Evolutionary conservation across 352 stramenopile species (phyloP).

Genomic region (Hyaloperonospora arabidopsidis): DNA sequence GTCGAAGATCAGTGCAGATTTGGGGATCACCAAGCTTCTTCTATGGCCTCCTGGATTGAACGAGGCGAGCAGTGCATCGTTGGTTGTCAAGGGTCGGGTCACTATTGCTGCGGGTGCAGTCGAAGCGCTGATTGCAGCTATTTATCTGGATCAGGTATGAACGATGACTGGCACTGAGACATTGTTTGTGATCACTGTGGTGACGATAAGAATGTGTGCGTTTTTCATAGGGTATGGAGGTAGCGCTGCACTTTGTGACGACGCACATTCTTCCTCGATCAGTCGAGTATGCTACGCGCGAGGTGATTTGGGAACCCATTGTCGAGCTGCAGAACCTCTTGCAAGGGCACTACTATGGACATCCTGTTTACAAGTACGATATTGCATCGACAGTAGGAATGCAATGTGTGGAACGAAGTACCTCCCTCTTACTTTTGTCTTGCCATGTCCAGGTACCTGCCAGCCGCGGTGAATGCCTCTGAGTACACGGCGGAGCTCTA

Average conservation of each 20-base stretch:
- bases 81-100: slow-evolving; percentile 42
- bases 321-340: slow-evolving; percentile 62
- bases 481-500: slow-evolving; percentile 51
- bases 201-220: neutral
- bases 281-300: slow-evolving; percentile 44
- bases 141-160: slow-evolving; percentile 63
- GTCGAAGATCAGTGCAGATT: slow-evolving; percentile 49
- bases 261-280: slow-evolving; percentile 50
- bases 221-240: slow-evolving; percentile 43
- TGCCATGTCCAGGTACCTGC: slow-evolving; percentile 36
- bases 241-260: slow-evolving; percentile 57
- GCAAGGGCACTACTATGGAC: slow-evolving; percentile 50
- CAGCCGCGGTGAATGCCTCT: slow-evolving; percentile 36
- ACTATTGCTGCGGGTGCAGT: slow-evolving; percentile 73
- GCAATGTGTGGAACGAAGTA: neutral
- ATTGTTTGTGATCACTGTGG: neutral
- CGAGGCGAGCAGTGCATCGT: slow-evolving; percentile 18
- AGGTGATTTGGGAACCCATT: slow-evolving; percentile 49
- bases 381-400: neutral
- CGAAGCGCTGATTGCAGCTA: slow-evolving; percentile 66
- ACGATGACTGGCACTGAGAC: neutral
- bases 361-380: slow-evolving; percentile 61
- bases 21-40: slow-evolving; percentile 53
- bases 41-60: slow-evolving; percentile 48
- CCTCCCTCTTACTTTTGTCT: neutral